Base-by-base conservation (phyloP, 2,329 filamentous ascomycete species). In the Ceratocystis destructans region DNA sequence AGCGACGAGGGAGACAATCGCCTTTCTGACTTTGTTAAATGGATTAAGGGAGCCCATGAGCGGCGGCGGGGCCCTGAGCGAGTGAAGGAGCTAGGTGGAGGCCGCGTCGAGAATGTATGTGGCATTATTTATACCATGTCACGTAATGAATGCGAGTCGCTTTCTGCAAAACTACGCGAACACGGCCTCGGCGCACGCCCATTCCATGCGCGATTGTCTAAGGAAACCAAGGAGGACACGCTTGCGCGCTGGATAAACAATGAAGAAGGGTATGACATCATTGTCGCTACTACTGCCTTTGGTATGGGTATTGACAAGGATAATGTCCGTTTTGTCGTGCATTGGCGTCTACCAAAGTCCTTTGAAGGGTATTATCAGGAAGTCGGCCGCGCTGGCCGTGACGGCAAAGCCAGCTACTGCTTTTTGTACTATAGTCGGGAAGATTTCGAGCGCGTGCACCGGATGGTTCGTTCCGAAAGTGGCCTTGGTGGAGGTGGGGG, bases 241-340 rank as follows among this genome's bases (percentile, higher is more conserved):
- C 79, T 92, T 3, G 76, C 81, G 17, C 82, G 82, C 20, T 93
- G 89, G 89, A 85, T 91, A 59, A 80, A 81, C 65, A 88, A 90
- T 73, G 82, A 84, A 65, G 80, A 82, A 31, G 88, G 88, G 0
- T 96, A 94, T 76, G 91, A 94, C 73, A 85, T 97, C 62, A 93
- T 97, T 68, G 91, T 96, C 33, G 93, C 93, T 1, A 97, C 93
- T 0, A 97, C 90, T 1, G 93, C 93, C 0, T 97, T 97, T 72
- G 93, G 93, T 1, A 97, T 97, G 93, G 93, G 93, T 31, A 96
- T 97, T 70, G 92, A 97, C 75, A 96, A 96, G 75, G 86, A 94
- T 64, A 88, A 96, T 71, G 93, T 97, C 10, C 88, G 93, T 2
- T 96, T 96, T 71, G 92, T 97, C 0, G 86, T 94, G 1, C 93